These are phyloP conservation scores for Chlorella vulgaris DNA, from an alignment of 139 green algal genomes.

Conservation along the genomic window DNA sequence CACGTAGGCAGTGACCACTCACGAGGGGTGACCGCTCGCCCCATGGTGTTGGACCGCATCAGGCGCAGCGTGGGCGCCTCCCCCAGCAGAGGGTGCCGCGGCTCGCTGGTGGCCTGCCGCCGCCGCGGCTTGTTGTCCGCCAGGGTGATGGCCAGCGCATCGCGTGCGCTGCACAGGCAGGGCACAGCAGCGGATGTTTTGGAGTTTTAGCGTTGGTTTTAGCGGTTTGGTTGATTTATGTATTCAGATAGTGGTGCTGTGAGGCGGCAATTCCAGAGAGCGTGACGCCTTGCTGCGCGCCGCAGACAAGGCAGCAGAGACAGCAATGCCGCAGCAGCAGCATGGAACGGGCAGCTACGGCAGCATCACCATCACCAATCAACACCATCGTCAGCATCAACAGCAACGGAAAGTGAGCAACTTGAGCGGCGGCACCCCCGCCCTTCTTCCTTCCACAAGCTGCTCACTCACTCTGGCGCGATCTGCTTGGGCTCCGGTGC, in stretches of 20 bases:
- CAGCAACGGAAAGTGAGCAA: too few species aligned
- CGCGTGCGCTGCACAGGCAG: slow-evolving; percentile 19
- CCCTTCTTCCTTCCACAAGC: too few species aligned
- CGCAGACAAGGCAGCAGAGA: neutral
- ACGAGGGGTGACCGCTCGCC: neutral
- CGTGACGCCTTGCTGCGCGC: neutral
- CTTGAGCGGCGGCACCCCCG: too few species aligned
- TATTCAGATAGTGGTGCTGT: neutral
- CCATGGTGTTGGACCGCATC: slow-evolving; percentile 47
- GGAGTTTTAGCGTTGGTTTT: too few species aligned
- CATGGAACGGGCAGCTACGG: too few species aligned
- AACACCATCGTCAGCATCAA: too few species aligned
- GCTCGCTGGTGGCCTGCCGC: slow-evolving; percentile 54
- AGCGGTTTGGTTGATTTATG: too few species aligned
- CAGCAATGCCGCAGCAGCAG: neutral
- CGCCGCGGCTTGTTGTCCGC: slow-evolving; percentile 42
- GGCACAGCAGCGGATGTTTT: neutral
- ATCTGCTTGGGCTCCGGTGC: slow-evolving; percentile 35
- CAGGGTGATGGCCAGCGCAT: slow-evolving; percentile 28
- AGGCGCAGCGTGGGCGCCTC: slow-evolving; percentile 82
- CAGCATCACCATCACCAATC: too few species aligned
- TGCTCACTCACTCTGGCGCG: slow-evolving; percentile 1
- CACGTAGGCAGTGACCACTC: too few species aligned
- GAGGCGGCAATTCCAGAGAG: neutral
- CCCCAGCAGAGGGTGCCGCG: slow-evolving; percentile 83